These are phyloP conservation scores for Xylaria sp. DNA, from an alignment of 2,329 filamentous ascomycete genomes.

Conservation along the genomic window DNA sequence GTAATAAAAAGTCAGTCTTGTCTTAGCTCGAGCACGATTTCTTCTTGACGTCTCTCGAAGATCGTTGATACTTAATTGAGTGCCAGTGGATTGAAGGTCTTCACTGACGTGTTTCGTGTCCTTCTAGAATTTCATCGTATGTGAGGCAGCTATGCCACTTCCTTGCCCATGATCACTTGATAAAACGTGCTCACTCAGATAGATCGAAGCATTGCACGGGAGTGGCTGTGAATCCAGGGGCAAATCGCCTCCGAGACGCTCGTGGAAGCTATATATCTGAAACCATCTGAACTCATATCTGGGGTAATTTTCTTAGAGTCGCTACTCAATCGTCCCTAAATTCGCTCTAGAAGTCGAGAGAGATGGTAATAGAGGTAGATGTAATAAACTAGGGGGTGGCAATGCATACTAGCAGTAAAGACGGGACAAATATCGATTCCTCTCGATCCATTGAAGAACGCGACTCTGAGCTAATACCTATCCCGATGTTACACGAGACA, in stretches of 20 bases:
- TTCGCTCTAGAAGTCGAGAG: neutral
- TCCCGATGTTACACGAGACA: neutral
- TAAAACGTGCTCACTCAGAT: neutral
- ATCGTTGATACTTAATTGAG: neutral
- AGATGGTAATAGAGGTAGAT: neutral
- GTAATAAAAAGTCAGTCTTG: neutral
- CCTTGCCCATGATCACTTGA: neutral
- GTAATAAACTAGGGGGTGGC: neutral
- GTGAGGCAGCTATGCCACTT: neutral
- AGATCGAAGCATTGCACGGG: neutral
- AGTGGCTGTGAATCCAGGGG: neutral
- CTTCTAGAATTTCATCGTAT: neutral
- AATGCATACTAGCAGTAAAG: neutral
- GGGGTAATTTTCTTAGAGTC: constrained; percentile 1
- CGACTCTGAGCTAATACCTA: too few relatives aligned
- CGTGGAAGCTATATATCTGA: neutral
- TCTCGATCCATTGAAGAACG: too few relatives aligned
- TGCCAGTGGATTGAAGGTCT: neutral
- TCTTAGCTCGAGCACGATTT: neutral
- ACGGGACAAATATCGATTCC: neutral
- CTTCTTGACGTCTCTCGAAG: neutral
- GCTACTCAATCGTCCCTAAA: neutral
- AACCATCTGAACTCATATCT: constrained; percentile 16
- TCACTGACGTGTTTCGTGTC: neutral
- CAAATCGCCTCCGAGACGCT: too few relatives aligned